These are phyloP conservation scores for Ceratocystis cubensis DNA, from an alignment of 2,329 filamentous ascomycete species.

Conservation along the genomic window DNA sequence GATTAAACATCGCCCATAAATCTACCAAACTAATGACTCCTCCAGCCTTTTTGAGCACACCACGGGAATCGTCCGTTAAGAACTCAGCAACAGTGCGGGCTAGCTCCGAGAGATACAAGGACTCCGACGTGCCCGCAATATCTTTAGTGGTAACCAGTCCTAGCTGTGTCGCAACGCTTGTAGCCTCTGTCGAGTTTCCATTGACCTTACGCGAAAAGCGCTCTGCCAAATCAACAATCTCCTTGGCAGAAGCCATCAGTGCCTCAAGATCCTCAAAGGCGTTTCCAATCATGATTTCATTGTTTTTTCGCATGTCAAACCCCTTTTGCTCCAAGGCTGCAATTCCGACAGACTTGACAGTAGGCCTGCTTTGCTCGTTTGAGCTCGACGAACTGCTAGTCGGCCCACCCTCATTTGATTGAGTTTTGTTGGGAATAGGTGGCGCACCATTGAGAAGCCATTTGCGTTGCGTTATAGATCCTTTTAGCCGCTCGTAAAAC, in stretches of 20 bases:
- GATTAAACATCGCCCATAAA: slow-evolving; percentile 89
- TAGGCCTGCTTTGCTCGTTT: slow-evolving; percentile 25
- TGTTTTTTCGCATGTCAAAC: slow-evolving; percentile 76
- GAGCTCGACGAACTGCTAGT: slow-evolving; percentile 25
- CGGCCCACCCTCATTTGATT: slow-evolving; percentile 26
- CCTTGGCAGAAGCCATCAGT: slow-evolving; percentile 92
- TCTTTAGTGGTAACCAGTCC: slow-evolving; percentile 91
- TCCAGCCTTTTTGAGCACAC: slow-evolving; percentile 64
- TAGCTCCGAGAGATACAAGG: slow-evolving; percentile 78
- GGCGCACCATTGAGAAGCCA: slow-evolving; percentile 88
- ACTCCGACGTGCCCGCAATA: slow-evolving; percentile 70
- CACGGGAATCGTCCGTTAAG: slow-evolving; percentile 69
- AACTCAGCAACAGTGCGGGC: slow-evolving; percentile 79
- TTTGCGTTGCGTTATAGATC: slow-evolving; percentile 80
- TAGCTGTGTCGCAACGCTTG: slow-evolving; percentile 49
- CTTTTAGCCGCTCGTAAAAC: slow-evolving; percentile 79
- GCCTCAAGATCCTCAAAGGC: slow-evolving; percentile 95
- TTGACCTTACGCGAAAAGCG: slow-evolving; percentile 61
- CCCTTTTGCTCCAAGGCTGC: slow-evolving; percentile 82
- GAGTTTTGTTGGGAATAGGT: slow-evolving; percentile 54
- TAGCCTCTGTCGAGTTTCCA: slow-evolving; percentile 58
- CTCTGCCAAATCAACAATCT: slow-evolving; percentile 87
- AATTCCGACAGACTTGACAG: slow-evolving; percentile 63
- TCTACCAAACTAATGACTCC: slow-evolving; percentile 85
- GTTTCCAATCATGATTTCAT: slow-evolving; percentile 80